Evolutionary conservation across 768 basidiomycete species (phyloP).

Genomic region (Mrakia frigida): DNA sequence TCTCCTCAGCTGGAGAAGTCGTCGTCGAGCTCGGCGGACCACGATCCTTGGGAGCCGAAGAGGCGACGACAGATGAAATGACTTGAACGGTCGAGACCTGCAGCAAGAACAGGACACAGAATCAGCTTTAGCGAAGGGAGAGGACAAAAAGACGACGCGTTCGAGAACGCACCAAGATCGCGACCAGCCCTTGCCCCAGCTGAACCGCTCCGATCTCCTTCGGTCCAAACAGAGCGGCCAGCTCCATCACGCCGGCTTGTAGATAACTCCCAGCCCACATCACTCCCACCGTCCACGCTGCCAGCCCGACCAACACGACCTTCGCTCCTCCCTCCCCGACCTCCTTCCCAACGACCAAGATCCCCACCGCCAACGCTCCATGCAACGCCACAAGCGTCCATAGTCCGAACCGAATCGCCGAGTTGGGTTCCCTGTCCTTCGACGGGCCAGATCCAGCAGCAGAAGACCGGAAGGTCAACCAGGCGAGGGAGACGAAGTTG

Average conservation of each 20-base stretch:
- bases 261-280: constrained; percentile 17
- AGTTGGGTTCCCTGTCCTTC: background rate
- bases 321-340: background rate
- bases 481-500: constrained; percentile 27
- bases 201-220: constrained; percentile 18
- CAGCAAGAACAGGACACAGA: background rate
- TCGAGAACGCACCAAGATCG: background rate
- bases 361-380: background rate
- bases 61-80: background rate
- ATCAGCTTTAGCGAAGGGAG: background rate
- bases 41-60: background rate
- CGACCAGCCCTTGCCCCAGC: constrained; percentile 9
- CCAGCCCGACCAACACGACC: background rate
- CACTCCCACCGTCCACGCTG: background rate
- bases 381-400: constrained; percentile 7
- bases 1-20: constrained; percentile 52
- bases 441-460: background rate
- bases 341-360: background rate
- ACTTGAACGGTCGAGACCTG: background rate
- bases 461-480: constrained; percentile 21
- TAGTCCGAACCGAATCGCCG: background rate
- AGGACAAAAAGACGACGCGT: background rate
- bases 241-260: constrained; percentile 20
- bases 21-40: constrained; percentile 73
- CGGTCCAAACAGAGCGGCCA: constrained; percentile 18